A percentile compares a stretch with the other conserved stretches of the same genome.
Conservation (phyloP, 108 stramenopile species). For the Cyclotella kingstonii region DNA sequence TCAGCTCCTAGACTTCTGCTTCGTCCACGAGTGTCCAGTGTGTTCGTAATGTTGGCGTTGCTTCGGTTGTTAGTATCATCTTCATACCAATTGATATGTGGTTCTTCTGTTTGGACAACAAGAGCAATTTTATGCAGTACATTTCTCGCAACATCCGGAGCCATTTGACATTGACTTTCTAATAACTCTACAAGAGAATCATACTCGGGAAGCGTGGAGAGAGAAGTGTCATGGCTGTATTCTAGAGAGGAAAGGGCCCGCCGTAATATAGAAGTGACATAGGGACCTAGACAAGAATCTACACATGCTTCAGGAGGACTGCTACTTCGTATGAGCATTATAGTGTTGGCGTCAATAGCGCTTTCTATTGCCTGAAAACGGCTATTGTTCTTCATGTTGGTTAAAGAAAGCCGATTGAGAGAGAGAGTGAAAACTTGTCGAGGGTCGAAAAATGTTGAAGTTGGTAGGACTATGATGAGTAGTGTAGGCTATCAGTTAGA, state of each 20-base stretch:
- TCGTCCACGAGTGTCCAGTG: slow-evolving; percentile 4
- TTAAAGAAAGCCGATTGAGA: no score
- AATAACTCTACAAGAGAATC: slow-evolving; percentile 68
- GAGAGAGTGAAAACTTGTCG: no score
- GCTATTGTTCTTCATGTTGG: neutral
- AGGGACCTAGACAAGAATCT: slow-evolving; percentile 54
- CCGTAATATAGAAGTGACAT: slow-evolving; percentile 60
- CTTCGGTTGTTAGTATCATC: neutral
- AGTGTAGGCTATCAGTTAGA: no score
- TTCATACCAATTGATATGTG: neutral
- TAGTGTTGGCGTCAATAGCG: slow-evolving; percentile 64
- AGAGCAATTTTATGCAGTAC: slow-evolving; percentile 52
- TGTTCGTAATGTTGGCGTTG: neutral
- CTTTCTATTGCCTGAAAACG: slow-evolving; percentile 43
- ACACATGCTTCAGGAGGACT: slow-evolving; percentile 51
- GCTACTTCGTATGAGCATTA: slow-evolving; percentile 32
- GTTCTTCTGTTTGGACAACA: slow-evolving; percentile 49
- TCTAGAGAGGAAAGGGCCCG: slow-evolving; percentile 13
- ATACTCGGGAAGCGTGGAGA: slow-evolving; percentile 38
- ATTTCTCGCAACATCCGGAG: slow-evolving; percentile 27
- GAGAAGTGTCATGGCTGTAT: neutral
- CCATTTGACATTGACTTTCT: slow-evolving; percentile 67
- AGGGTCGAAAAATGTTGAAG: no score
- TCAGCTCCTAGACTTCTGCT: slow-evolving; percentile 33
- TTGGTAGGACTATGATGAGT: no score